Evolutionary conservation across 1,284 basidiomycete species (phyloP), one percentile per base, ranked within the genome.

Genomic region (Hypsizygus ulmarius): DNA sequence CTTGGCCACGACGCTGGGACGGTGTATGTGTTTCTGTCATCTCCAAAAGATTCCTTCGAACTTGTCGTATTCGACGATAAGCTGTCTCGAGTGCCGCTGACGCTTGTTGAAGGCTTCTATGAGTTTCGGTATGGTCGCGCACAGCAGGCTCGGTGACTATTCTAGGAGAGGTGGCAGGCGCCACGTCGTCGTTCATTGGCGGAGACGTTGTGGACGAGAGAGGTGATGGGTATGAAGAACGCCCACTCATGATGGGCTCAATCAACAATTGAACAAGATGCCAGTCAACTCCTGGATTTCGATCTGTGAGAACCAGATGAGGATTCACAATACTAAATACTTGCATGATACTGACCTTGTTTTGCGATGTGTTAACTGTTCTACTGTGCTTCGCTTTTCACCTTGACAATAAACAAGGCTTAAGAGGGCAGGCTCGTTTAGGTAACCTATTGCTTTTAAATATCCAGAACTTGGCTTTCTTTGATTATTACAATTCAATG

Each of bases 11-110:
- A 37, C 18, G 32, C 29, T 40, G 49, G 9, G 39, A 41, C 28
- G 53, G 46, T 19, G 64, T 58, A 14, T 67, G 43, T 5, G 63
- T 59, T 25, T 69, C 69, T n/a, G 68, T 64, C 14, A 71, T 59
- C 46, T 75, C 66, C 41, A 73, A 59, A 37, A 80, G 65, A 55
- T 68, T 77, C 19, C 69, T 70, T 49, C 78, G 71, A 41, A 80
- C 72, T 59, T 75, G 72, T 42, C 71, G 71, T 53, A 81, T 72
- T 30, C 75, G 71, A 54, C 66, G 70, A 57, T 76, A 77, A 12
- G 77, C 77, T 28, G 72, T 71, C 43, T 78, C 73, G 29, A 82
- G 62, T 11, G 73, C 72, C 12, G 66, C 63, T 37, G 79, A 72
- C 16, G 78, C 74, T 47, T 73, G 67, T 27, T 73, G 71, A 21